Evolutionary conservation across 2,329 filamentous ascomycete species (phyloP).

Genomic region (Chaetomium olivaceum): DNA sequence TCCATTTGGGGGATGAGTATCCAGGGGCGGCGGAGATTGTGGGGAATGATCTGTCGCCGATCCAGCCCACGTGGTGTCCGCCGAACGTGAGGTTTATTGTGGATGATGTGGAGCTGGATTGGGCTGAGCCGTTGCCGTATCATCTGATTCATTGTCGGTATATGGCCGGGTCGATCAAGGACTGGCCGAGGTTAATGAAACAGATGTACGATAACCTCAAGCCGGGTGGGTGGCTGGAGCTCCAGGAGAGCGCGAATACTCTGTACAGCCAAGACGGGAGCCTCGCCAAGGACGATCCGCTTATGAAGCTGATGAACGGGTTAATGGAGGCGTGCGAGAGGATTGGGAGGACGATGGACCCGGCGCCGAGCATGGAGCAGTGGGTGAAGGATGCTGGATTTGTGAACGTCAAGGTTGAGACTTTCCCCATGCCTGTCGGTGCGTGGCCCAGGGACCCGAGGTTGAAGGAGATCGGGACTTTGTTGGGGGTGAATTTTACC

Average conservation of each 20-base stretch:
- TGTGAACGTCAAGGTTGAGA: conserved; percentile 46
- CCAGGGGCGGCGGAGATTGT: background rate
- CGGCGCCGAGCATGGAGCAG: conserved; percentile 48
- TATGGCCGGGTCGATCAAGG: background rate
- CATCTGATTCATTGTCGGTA: background rate
- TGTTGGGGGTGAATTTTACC: conserved; percentile 26
- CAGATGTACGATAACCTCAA: background rate
- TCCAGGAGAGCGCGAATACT: conserved; percentile 36
- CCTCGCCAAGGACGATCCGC: conserved; percentile 43
- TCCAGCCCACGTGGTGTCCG: background rate
- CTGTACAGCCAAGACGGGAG: conserved; percentile 47
- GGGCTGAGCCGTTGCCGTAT: background rate
- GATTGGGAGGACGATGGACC: conserved; percentile 48
- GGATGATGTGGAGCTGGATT: background rate
- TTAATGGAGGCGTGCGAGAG: conserved; percentile 45
- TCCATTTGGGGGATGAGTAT: background rate
- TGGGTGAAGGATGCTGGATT: conserved; percentile 53
- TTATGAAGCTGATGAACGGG: conserved; percentile 46
- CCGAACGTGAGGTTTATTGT: background rate
- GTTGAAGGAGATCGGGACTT: conserved; percentile 27
- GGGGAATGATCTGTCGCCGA: background rate
- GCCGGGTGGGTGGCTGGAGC: background rate
- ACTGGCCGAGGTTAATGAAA: background rate
- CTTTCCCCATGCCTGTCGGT: conserved; percentile 23
- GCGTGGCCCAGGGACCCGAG: conserved; percentile 19